Evolutionary conservation across 148 eudicot species (phyloP).

Genomic region (Nyssa sinensis): DNA sequence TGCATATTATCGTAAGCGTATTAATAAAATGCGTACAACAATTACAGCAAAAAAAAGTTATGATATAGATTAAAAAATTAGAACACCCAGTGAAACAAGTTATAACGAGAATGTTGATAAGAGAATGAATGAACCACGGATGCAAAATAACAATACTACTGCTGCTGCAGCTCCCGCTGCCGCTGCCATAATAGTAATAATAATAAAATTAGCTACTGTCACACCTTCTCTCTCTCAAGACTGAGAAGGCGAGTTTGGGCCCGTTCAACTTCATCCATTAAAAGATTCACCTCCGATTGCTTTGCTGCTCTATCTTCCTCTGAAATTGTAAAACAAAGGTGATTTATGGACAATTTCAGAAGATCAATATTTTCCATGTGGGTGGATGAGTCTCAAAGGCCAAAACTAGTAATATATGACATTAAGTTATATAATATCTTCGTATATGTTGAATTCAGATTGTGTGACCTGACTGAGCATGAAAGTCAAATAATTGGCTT

Average conservation of each 20-base stretch:
- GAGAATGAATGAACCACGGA: background rate
- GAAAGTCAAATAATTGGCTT: slow-evolving; percentile 92
- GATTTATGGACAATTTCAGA: slow-evolving; percentile 14
- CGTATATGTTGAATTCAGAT: background rate
- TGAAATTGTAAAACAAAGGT: slow-evolving; percentile 30
- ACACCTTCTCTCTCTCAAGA: slow-evolving; percentile 95
- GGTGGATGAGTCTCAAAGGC: background rate
- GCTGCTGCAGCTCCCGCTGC: too few species aligned
- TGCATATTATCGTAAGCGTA: background rate
- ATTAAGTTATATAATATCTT: background rate
- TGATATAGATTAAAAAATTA: background rate
- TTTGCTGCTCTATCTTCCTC: slow-evolving; percentile 94
- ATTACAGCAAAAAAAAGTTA: background rate
- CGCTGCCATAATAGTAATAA: too few species aligned
- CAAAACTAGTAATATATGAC: background rate
- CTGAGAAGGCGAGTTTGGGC: slow-evolving; percentile 94
- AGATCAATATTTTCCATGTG: background rate
- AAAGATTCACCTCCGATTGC: slow-evolving; percentile 87
- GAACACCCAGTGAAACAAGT: background rate
- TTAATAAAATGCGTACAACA: too few species aligned
- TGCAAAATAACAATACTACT: background rate
- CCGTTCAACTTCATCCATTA: slow-evolving; percentile 99
- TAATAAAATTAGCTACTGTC: too few species aligned
- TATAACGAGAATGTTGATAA: background rate
- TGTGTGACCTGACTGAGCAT: slow-evolving; percentile 83